Percentiles rank a stretch among this genome's conserved stretches.
Conservation (phyloP, 2,329 filamentous ascomycete genomes). For the Zasmidium citrigriseum region DNA sequence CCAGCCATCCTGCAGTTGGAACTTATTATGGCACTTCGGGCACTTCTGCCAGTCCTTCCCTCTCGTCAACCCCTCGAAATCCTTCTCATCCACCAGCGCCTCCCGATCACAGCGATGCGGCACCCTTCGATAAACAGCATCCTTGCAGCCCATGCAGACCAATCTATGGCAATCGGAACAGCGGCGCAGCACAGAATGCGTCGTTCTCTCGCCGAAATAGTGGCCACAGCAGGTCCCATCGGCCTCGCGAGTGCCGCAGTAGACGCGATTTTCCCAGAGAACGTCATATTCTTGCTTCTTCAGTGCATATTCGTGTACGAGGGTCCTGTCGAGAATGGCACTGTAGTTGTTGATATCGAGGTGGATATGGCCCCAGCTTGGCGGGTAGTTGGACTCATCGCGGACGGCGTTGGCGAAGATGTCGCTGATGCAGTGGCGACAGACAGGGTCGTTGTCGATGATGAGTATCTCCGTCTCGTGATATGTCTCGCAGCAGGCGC, state of each 20-base stretch:
- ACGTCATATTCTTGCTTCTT: conserved; percentile 14
- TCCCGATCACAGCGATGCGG: conserved; percentile 14
- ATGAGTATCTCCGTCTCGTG: background rate
- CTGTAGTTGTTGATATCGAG: conserved; percentile 9
- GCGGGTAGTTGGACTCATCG: conserved; percentile 18
- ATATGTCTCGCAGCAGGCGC: background rate
- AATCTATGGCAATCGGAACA: background rate
- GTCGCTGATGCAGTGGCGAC: conserved; percentile 14
- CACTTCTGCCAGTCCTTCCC: conserved; percentile 21
- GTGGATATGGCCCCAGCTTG: conserved; percentile 11
- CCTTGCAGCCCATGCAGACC: conserved; percentile 3
- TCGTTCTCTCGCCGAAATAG: background rate
- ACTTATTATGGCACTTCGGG: conserved; percentile 15
- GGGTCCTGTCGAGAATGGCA: conserved; percentile 1
- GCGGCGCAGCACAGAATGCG: background rate
- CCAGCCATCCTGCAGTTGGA: conserved; percentile 18
- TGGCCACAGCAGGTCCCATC: background rate
- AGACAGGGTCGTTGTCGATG: conserved; percentile 7
- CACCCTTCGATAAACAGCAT: background rate
- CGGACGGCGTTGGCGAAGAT: conserved; percentile 16
- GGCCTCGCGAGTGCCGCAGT: background rate
- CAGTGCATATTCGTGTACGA: conserved; percentile 6
- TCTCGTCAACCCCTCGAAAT: conserved; percentile 9
- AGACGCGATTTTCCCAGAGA: conserved; percentile 5
- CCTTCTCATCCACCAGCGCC: conserved; percentile 3